phyloP scores from a whole-genome alignment of 2,329 filamentous ascomycete genomes.

The Arthrobotrys sinensis region DNA sequence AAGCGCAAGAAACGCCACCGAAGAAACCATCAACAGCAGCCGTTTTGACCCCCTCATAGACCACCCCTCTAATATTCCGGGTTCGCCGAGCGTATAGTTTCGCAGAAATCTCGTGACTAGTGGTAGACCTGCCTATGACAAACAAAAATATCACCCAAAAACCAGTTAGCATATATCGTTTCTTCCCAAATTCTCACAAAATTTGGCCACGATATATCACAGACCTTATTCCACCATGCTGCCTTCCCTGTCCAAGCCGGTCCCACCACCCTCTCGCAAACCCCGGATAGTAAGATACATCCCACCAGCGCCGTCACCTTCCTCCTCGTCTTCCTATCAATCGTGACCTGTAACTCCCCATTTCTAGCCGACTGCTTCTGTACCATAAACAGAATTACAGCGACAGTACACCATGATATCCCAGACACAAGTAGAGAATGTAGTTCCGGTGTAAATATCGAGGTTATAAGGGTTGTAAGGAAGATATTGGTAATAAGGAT shows the following conservation, averaged over 20 bases:
- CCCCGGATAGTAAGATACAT: conserved; percentile 52
- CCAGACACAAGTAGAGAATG: conserved; percentile 49
- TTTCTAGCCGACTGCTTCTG: conserved; percentile 37
- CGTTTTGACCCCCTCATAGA: conserved; percentile 46
- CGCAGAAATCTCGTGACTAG: conserved; percentile 58
- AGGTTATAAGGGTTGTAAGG: conserved; percentile 42
- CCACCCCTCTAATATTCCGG: conserved; percentile 48
- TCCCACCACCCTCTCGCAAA: conserved; percentile 53
- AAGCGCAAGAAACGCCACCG: conserved; percentile 46
- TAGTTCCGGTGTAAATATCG: conserved; percentile 50
- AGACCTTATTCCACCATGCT: conserved; percentile 60
- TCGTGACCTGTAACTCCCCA: conserved; percentile 38
- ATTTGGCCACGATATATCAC: not conserved
- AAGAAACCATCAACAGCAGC: conserved; percentile 37
- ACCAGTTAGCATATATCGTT: conserved; percentile 6
- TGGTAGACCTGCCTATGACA: conserved; percentile 56
- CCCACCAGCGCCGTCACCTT: conserved; percentile 53
- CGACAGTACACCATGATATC: conserved; percentile 58
- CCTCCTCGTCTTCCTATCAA: conserved; percentile 53
- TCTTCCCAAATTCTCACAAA: conserved; percentile 1
- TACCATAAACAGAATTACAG: conserved; percentile 47
- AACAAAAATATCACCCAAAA: not conserved
- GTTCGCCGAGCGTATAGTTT: conserved; percentile 56
- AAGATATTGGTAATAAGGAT: conserved; percentile 45
- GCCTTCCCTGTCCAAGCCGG: conserved; percentile 51